Evolutionary conservation across 23 red algal species (phyloP), one percentile per base, ranked within the genome.

Genomic region (Chondrus crispus): DNA sequence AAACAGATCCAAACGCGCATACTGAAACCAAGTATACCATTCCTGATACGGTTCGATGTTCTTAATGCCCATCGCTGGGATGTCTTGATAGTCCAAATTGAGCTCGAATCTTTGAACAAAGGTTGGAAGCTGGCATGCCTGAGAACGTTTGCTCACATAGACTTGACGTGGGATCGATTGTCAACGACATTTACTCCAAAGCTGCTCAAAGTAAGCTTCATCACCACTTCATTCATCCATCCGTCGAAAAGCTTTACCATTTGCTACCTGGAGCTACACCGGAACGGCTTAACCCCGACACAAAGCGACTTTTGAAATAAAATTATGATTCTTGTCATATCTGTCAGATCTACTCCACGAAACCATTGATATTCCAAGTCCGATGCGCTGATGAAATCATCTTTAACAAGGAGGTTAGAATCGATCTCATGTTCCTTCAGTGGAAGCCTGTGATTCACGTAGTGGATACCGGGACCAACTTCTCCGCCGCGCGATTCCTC

Each of bases 381-480:
- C n/a, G n/a, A n/a, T n/a, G n/a, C n/a, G n/a, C 78, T 58, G 48
- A 51, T 26, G 48, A 82, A 51, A 53, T 8, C 13, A 45, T 82
- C 41, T 82, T 60, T 38, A 60, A 60, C 51, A 40, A 62, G 52
- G 52, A 82, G 40, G 28, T 82, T 28, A 38, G 24, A 20, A 82
- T 58, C n/a, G 78, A 82, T 60, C 78, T 82, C 30, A n/a, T 82
- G 20, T 82, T n/a, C 4, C 26, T 82, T 53, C 24, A 82, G n/a
- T 22, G 51, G 26, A 50, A 82, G 28, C 46, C 78, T 35, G 51
- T 51, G 24, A 40, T 82, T 51, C 78, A 82, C 33, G 51, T 62
- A 82, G 78, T 82, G 19, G 18, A 62, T 38, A 60, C 51, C 24
- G 24, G 30, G 24, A 58, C 45, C n/a, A n/a, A n/a, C n/a, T n/a